Percentiles rank a stretch among this genome's conserved stretches.
Conservation (phyloP, 2,329 filamentous ascomycete genomes). For the Cladosporium velox region DNA sequence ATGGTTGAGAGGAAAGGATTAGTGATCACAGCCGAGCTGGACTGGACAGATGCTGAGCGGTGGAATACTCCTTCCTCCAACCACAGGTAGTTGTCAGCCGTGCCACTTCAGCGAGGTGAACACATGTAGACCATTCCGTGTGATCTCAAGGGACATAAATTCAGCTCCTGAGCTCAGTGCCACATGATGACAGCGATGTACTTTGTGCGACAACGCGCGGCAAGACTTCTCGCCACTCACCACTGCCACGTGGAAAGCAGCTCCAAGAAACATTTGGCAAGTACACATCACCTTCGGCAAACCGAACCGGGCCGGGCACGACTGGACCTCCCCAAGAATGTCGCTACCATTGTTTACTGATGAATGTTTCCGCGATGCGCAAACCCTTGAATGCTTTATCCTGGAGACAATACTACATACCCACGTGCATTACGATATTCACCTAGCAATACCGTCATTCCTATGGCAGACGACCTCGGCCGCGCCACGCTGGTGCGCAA, state of each 20-base stretch:
- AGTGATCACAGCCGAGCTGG: neutral
- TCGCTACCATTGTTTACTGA: neutral
- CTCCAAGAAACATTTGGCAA: neutral
- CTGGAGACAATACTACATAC: neutral
- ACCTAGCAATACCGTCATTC: neutral
- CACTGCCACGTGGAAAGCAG: neutral
- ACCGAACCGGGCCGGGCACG: slow-evolving; percentile 1
- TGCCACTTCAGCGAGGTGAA: neutral
- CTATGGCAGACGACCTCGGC: slow-evolving; percentile 10
- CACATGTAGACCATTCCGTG: neutral
- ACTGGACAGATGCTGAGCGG: neutral
- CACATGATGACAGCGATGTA: neutral
- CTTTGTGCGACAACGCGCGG: neutral
- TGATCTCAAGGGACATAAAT: neutral
- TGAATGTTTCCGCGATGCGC: neutral
- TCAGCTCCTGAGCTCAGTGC: neutral
- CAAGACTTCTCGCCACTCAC: neutral
- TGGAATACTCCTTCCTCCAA: neutral
- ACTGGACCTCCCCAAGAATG: neutral
- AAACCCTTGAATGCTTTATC: neutral
- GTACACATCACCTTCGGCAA: neutral
- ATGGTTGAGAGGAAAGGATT: neutral
- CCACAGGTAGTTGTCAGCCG: neutral
- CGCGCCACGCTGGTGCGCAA: slow-evolving; percentile 29
- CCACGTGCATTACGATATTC: neutral